These are phyloP conservation scores for Cladosporium phlei DNA, from an alignment of 2,329 filamentous ascomycete species.

Conservation along the genomic window DNA sequence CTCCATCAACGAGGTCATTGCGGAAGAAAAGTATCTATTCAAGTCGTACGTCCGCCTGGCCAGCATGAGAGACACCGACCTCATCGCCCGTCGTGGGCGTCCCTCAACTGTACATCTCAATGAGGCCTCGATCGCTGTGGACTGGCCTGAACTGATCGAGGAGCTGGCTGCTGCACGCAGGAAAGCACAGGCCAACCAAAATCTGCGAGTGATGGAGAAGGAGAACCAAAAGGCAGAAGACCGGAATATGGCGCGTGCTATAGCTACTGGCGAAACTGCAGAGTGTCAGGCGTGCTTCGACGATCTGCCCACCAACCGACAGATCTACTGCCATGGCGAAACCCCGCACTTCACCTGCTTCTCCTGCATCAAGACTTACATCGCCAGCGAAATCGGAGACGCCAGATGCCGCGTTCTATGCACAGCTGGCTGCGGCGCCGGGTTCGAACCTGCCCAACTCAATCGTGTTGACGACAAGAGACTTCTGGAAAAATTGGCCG, in stretches of 20 bases:
- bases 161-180: slow-evolving; percentile 34
- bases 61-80: slow-evolving; percentile 19
- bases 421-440: slow-evolving; percentile 58
- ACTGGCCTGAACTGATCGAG: slow-evolving; percentile 21
- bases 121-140: slow-evolving; percentile 20
- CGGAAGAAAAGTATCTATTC: slow-evolving; percentile 33
- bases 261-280: slow-evolving; percentile 46
- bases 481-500: slow-evolving; percentile 58
- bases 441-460: slow-evolving; percentile 55
- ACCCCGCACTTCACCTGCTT: slow-evolving; percentile 64
- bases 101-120: slow-evolving; percentile 19
- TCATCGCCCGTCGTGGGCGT: slow-evolving; percentile 18
- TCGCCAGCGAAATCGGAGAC: slow-evolving; percentile 64
- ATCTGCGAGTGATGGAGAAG: slow-evolving; percentile 18
- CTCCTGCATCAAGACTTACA: slow-evolving; percentile 59
- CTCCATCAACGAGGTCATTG: slow-evolving; percentile 32
- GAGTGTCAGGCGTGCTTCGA: slow-evolving; percentile 67
- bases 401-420: slow-evolving; percentile 65
- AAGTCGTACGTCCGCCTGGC: slow-evolving; percentile 35
- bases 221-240: slow-evolving; percentile 30
- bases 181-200: slow-evolving; percentile 19
- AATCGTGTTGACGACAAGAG: slow-evolving; percentile 55
- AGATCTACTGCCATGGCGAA: slow-evolving; percentile 62
- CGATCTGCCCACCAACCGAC: slow-evolving; percentile 61
- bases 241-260: slow-evolving; percentile 31